Percentiles rank a stretch among this genome's conserved stretches.
Conservation (phyloP, 306 rosid species). For the Betula pendula region DNA sequence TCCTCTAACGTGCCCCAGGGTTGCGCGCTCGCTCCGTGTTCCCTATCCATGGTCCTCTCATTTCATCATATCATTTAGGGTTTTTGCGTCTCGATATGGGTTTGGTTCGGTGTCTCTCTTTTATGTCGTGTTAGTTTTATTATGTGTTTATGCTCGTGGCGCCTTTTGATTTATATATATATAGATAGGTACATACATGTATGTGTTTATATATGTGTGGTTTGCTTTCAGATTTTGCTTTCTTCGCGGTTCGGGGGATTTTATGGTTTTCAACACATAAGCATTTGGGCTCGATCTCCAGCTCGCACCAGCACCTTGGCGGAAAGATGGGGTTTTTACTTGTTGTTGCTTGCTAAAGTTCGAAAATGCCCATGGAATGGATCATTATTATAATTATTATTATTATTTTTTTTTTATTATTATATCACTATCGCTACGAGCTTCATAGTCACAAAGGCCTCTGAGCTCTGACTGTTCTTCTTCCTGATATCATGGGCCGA, state of each 20-base stretch:
- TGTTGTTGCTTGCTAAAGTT: neutral
- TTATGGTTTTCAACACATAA: neutral
- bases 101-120: neutral
- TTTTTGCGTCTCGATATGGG: conserved; percentile 30
- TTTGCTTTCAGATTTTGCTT: neutral
- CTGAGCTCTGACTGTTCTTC: neutral
- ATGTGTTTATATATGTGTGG: neutral
- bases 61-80: conserved; percentile 50
- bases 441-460: neutral
- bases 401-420: no score
- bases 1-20: conserved; percentile 63
- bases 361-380: neutral
- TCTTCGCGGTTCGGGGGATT: neutral
- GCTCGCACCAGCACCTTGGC: conserved; percentile 19
- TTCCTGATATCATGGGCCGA: conserved; percentile 3
- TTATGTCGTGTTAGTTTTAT: neutral
- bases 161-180: no score
- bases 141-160: neutral
- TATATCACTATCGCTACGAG: neutral
- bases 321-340: neutral
- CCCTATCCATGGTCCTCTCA: conserved; percentile 49
- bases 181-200: neutral
- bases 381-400: no score
- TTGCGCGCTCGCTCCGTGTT: conserved; percentile 42
- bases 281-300: conserved; percentile 6